Evolutionary conservation across 73 alveolate genomes (phyloP).

Genomic region (Paramecium caudatum): DNA sequence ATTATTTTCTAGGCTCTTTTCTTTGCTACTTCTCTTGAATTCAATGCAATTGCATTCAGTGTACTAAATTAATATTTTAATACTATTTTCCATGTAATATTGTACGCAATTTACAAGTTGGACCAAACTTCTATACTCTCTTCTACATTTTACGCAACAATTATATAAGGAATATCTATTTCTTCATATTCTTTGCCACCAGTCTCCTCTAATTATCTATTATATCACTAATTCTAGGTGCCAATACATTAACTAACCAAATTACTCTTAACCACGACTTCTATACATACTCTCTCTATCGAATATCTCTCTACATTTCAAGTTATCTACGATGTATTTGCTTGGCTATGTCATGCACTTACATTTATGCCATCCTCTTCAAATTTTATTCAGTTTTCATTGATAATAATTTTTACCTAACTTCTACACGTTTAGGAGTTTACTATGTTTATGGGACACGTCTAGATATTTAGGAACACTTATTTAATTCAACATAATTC

Average conservation of each 20-base stretch:
- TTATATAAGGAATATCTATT: background rate
- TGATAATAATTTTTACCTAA: background rate
- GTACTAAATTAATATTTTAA: background rate
- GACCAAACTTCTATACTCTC: slow-evolving; percentile 8
- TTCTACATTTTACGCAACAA: background rate
- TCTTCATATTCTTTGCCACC: slow-evolving; percentile 65
- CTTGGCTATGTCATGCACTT: slow-evolving; percentile 44
- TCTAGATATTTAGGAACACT: slow-evolving; percentile 5
- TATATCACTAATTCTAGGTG: background rate
- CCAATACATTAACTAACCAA: slow-evolving; percentile 25
- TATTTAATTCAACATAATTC: slow-evolving; percentile 43
- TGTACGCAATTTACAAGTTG: background rate
- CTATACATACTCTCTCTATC: background rate
- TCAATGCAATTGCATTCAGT: background rate
- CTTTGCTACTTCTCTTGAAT: background rate
- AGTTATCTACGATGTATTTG: slow-evolving; percentile 42
- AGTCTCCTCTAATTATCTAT: slow-evolving; percentile 32
- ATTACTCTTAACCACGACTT: background rate
- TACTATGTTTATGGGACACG: background rate
- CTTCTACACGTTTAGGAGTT: background rate
- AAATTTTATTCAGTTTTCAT: slow-evolving; percentile 5
- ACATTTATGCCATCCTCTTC: slow-evolving; percentile 19
- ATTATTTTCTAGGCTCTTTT: slow-evolving; percentile 28
- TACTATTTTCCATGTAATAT: slow-evolving; percentile 12
- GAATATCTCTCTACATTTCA: slow-evolving; percentile 19